Base-by-base conservation (phyloP, 192 early-diverging fungal species). In the Umbelopsis vinacea region DNA sequence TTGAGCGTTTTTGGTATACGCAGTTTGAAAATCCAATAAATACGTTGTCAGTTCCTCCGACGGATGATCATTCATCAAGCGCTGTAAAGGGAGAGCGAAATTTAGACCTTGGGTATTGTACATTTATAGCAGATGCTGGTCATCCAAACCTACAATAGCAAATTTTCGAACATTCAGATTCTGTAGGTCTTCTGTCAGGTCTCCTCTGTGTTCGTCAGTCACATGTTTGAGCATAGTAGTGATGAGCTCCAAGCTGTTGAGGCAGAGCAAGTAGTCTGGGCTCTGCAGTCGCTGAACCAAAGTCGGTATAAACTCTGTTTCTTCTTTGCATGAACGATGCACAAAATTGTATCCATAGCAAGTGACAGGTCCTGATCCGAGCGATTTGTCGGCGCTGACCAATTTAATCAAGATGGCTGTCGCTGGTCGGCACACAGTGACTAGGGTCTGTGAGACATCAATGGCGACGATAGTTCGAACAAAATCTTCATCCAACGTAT, bases 391-490 rank as follows among this genome's bases (percentile, higher is more conserved):
- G 15, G 86, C 79, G 24, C 71, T 74, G 2, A 87, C 83, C 14
- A 92, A 71, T 70, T 91, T 90, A 66, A 89, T 88, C 29, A 92
- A 78, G 38, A 92, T 86, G 0, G 88, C 88, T 0, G 90, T 92
- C 4, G 91, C 90, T 14, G 91, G 91, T 4, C 91, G 78, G 69
- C 89, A 86, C 67, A 92, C 87, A 48, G 88, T 92, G 8, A 90
- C 89, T 15, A 92, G 83, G 19, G 84, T 84, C 79, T 92, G 83
- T 22, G 83, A 77, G 15, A 92, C 87, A 47, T 92, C 77, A 43
- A 92, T 88, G 38, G 69, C 73, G 37, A 76, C 74, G 57, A 90
- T 88, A 52, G 74, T 80, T 54, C 78, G 77, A 19, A 91, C 84
- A 63, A 91, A 87, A 29, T 77, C 74, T 29, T 48, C 71, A 19